A percentile compares a stretch with the other conserved stretches of the same genome.
Conservation (phyloP, 306 rosid genomes). For the Adenanthera pavonina region DNA sequence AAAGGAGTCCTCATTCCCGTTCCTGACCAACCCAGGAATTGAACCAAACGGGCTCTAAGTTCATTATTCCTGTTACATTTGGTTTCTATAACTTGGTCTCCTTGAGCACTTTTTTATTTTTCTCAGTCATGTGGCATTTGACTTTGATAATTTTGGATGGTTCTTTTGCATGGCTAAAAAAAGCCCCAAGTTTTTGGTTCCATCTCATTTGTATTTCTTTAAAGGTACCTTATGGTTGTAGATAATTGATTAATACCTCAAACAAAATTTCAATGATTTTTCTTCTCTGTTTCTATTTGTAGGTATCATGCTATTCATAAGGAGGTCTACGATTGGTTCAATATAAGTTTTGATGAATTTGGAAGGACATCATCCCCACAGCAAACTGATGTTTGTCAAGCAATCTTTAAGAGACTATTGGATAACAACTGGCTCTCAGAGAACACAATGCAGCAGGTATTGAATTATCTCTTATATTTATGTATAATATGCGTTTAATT, state of each 20-base stretch:
- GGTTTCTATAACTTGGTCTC: not conserved
- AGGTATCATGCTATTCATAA: slow-evolving; percentile 87
- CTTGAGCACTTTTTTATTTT: not conserved
- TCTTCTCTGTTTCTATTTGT: slow-evolving; percentile 22
- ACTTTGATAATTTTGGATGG: slow-evolving; percentile 2
- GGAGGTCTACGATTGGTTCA: slow-evolving; percentile 86
- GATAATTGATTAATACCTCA: not conserved
- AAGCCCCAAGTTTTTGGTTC: not conserved
- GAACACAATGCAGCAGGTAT: slow-evolving; percentile 90
- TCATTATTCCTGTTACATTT: not conserved
- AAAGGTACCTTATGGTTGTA: slow-evolving; percentile 2
- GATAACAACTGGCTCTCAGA: slow-evolving; percentile 85
- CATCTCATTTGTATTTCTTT: not conserved
- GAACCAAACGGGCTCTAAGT: not conserved
- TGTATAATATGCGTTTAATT: slow-evolving; percentile 17
- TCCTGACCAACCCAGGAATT: too few relatives aligned
- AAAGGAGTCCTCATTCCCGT: too few relatives aligned
- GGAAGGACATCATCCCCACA: slow-evolving; percentile 87
- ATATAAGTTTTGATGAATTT: slow-evolving; percentile 88
- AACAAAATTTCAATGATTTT: not conserved
- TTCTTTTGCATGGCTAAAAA: not conserved
- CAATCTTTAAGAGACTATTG: slow-evolving; percentile 65
- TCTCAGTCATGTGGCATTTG: not conserved
- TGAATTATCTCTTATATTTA: slow-evolving; percentile 28
- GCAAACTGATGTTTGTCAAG: slow-evolving; percentile 94